Evolutionary conservation across 805 yeast species (phyloP), one percentile per base, ranked within the genome.

Genomic region (Yamadazyma sp.): DNA sequence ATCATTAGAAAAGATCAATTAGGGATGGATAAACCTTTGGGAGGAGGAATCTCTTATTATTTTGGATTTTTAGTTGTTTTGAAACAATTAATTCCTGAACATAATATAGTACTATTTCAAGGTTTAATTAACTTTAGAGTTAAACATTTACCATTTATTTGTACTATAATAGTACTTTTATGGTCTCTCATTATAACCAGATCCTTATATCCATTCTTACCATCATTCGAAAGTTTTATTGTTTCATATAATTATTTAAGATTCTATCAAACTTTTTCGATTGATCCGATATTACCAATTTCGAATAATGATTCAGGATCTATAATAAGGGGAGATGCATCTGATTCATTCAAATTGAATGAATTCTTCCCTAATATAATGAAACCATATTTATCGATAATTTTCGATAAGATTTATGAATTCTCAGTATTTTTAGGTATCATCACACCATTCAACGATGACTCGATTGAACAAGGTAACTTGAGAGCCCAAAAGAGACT

Each of bases 311-410:
- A 45, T 9, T 21, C 55, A 4, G 46, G 53, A 36, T 34, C 53
- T 14, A 53, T 69, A 16, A 60, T 80, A 8, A 58, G 73, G 18
- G 96, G 97, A 24, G 96, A 88, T 56, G 95, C 96, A 0, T 80
- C 93, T 0, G 96, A 89, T 47, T 83, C 91, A 1, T 89, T 89
- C 65, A 79, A 85, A 36, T 70, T 89, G 43, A 80, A 81, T 21
- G 82, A 82, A 48, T 86, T 89, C 55, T 89, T 89, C 76, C 97
- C 97, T 1, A 77, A 70, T 31, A 53, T 73, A 1, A 23, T 73
- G 2, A 76, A 77, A 36, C 74, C 77, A 3, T 43, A 71, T 17
- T 54, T 86, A 31, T 63, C 66, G 22, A 76, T 78, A 1, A 47
- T 79, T 0, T 79, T 80, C 41, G 55, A 64, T 33, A 45, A 48